Percentiles rank a stretch among this genome's conserved stretches.
Conservation (phyloP, 495 filamentous ascomycete genomes). For the Trichoderma virens region DNA sequence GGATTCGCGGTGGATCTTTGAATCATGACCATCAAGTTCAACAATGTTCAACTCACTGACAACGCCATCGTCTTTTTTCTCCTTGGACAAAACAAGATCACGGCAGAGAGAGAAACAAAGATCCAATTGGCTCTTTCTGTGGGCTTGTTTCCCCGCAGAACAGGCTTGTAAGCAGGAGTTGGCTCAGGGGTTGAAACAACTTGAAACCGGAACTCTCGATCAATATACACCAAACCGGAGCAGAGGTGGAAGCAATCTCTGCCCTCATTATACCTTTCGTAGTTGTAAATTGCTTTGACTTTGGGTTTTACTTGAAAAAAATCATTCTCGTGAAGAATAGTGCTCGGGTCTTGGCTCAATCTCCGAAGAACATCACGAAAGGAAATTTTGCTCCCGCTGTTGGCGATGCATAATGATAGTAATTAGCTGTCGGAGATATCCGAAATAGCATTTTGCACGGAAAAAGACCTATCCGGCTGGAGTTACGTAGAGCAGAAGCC, state of each 20-base stretch:
- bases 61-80: no score
- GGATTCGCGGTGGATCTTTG: neutral
- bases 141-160: neutral
- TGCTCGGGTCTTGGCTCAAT: no score
- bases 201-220: neutral
- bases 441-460: neutral
- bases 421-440: slow-evolving; percentile 1
- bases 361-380: neutral
- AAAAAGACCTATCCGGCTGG: neutral
- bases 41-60: neutral
- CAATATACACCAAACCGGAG: no score
- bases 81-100: neutral
- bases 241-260: no score
- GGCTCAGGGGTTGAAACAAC: neutral
- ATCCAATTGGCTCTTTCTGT: neutral
- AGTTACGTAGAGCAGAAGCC: neutral
- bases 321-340: no score
- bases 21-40: neutral
- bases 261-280: no score
- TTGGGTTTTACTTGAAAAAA: no score
- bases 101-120: neutral
- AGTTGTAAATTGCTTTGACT: no score
- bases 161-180: neutral
- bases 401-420: neutral
- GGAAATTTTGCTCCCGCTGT: neutral